These are phyloP conservation scores for Orbilia brochopaga DNA, from an alignment of 2,329 filamentous ascomycete genomes.

Conservation along the genomic window DNA sequence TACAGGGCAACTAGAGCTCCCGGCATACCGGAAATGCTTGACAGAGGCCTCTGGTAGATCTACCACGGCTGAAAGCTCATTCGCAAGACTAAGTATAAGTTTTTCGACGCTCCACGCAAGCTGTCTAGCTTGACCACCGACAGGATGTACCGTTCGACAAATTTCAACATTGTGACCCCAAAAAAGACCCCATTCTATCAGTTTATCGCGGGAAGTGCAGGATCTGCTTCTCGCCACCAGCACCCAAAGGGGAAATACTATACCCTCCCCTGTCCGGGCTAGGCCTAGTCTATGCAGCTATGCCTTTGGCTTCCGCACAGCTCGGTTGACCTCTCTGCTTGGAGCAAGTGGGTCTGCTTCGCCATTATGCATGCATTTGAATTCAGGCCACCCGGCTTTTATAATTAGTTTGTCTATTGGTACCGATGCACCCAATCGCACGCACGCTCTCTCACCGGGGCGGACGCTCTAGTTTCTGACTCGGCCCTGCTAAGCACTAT, in stretches of 20 bases:
- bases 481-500: not conserved
- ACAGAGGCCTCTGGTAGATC: not conserved
- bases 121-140: too few relatives aligned
- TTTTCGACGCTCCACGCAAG: too few relatives aligned
- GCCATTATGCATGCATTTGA: constrained; percentile 3
- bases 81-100: too few relatives aligned
- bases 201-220: constrained; percentile 2
- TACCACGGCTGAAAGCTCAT: not conserved
- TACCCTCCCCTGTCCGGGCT: constrained; percentile 2
- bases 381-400: constrained; percentile 4
- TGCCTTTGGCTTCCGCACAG: constrained; percentile 2
- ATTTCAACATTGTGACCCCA: not conserved
- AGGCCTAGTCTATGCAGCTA: not conserved
- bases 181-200: not conserved
- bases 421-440: not conserved
- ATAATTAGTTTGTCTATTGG: constrained; percentile 3
- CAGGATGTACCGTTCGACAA: not conserved
- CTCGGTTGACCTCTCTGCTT: constrained; percentile 3
- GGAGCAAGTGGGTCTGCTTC: constrained; percentile 1
- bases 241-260: not conserved
- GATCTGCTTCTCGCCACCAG: not conserved
- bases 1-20: not conserved
- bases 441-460: not conserved
- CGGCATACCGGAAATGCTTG: not conserved
- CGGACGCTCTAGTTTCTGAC: not conserved